Percentiles rank a stretch among this genome's conserved stretches.
Evolutionary conservation across 192 early-diverging fungal species (phyloP).

Genomic region (Backusella tuberculispora): DNA sequence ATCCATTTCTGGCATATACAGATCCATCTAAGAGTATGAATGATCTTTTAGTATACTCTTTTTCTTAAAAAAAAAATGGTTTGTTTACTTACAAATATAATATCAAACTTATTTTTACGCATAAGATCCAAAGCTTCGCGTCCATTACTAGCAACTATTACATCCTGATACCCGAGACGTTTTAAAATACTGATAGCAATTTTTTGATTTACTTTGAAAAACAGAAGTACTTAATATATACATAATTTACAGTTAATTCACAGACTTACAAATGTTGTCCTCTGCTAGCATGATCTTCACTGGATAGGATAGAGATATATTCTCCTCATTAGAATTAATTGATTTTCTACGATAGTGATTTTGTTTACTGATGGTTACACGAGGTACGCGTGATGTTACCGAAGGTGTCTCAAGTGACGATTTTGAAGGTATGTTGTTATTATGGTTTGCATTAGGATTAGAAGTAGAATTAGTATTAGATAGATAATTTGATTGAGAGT

Average conservation of each 20-base stretch:
- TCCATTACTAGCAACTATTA: conserved; percentile 53
- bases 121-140: conserved; percentile 51
- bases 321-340: conserved; percentile 32
- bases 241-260: neutral
- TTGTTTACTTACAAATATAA: conserved; percentile 46
- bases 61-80: neutral
- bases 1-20: conserved; percentile 50
- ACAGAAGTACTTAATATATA: neutral
- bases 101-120: conserved; percentile 47
- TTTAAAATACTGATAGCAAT: conserved; percentile 58
- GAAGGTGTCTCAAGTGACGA: conserved; percentile 6
- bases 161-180: conserved; percentile 51
- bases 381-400: conserved; percentile 1
- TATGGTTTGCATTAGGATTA: conserved; percentile 12
- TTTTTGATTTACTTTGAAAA: conserved; percentile 52
- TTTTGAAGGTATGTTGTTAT: neutral
- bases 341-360: conserved; percentile 20
- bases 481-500: neutral
- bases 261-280: conserved; percentile 44
- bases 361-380: conserved; percentile 8
- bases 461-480: conserved; percentile 8
- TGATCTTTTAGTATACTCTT: neutral
- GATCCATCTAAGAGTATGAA: conserved; percentile 38
- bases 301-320: conserved; percentile 29
- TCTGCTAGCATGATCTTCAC: conserved; percentile 44